phyloP scores from a whole-genome alignment of 345 rosid species.

The Murraya koenigii region DNA sequence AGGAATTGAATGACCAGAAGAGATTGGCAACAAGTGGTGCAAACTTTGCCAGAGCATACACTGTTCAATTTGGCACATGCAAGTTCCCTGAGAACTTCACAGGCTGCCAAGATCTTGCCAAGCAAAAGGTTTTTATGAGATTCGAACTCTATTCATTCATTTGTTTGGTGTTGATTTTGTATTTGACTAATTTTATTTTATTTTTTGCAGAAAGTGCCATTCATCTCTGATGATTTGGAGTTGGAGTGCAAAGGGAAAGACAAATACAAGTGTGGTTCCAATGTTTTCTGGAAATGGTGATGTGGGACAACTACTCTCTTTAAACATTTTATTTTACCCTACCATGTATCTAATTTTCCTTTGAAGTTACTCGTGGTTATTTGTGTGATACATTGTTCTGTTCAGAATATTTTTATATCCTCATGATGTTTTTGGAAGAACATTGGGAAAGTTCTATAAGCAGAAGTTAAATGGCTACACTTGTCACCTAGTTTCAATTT shows the following conservation, averaged over 20 bases:
- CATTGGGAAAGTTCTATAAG: not conserved
- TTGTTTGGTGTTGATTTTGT: not conserved
- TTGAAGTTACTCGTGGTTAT: constrained; percentile 18
- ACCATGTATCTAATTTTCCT: constrained; percentile 35
- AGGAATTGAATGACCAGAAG: constrained; percentile 97
- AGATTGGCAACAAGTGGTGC: constrained; percentile 97
- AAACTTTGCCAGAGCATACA: constrained; percentile 92
- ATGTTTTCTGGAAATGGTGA: constrained; percentile 99
- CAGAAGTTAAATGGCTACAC: not conserved
- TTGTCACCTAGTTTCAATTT: not conserved
- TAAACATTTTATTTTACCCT: not conserved
- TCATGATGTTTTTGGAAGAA: not conserved
- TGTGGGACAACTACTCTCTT: constrained; percentile 10
- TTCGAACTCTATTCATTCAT: not conserved
- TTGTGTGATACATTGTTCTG: not conserved
- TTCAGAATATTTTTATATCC: not conserved
- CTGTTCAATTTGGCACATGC: constrained; percentile 88
- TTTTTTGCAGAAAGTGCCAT: constrained; percentile 84
- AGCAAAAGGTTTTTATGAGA: constrained; percentile 64
- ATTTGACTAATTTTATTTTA: not conserved
- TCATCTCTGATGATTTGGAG: constrained; percentile 70
- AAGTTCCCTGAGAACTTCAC: constrained; percentile 99
- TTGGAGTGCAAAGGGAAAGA: constrained; percentile 96
- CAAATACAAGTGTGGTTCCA: constrained; percentile 97
- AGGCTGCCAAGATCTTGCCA: constrained; percentile 98